Base-by-base conservation (phyloP, 1,284 basidiomycete species). In the Thelephora terrestris region DNA sequence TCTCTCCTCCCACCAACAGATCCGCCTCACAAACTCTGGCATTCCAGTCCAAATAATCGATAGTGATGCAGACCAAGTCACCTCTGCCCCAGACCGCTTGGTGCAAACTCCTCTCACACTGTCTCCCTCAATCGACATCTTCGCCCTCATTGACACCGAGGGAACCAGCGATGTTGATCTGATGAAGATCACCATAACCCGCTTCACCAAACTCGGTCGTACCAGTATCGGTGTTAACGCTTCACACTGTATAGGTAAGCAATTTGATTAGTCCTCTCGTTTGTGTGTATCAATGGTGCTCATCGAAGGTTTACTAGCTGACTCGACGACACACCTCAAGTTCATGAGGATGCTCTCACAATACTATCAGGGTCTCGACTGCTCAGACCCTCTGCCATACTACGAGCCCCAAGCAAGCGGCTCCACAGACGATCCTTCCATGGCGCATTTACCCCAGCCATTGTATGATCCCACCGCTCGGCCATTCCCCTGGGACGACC, bases 301-400 rank as follows among this genome's bases (percentile, higher is more conserved):
- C 39, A 42, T 42, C n/a, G 17, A 14, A 16, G 6, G 3, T 16
- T 42, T 42, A 12, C 10, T 25, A 56, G 55, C 51, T 21, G 55
- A 56, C 23, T 51, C 48, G 7, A 49, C 44, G 34, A 43, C 43
- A 14, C 42, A 51, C 17, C 21, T 46, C 10, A 43, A 46, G 9
- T 54, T 56, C 43, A 25, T 44, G 3, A 50, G 55, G 29, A 47
- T 54, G 14, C 43, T 56, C 4, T 56, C 55, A 6, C 53, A 54
- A 34, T 46, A 45, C 39, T 56, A 56, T 25, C 55, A 54, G 42
- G 53, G 53, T 25, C 49, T 56, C 4, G 32, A 39, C 10, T 46
- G 49, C 2, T 29, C 53, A 27, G 55, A 56, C 37, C 47, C 46
- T 2, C 42, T 46, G 24, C 55, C 55, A 12, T 43, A 37, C 10